phyloP scores from a whole-genome alignment of 805 yeast genomes.

The Ogataea pignaliae region DNA sequence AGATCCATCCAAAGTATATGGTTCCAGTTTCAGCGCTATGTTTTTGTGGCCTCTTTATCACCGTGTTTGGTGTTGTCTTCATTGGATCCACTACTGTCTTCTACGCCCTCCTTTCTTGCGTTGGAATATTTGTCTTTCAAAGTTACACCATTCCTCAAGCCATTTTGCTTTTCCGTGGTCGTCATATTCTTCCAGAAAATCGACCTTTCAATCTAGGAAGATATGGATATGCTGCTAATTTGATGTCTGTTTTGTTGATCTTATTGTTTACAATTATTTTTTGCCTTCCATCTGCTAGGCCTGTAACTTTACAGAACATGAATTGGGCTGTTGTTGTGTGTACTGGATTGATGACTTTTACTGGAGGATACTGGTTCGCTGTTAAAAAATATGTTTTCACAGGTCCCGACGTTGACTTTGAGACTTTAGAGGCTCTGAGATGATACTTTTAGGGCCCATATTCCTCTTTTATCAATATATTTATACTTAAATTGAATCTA shows the following conservation, averaged over 20 bases:
- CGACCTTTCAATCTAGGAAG: conserved; percentile 36
- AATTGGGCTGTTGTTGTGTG: conserved; percentile 37
- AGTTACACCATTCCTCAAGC: conserved; percentile 41
- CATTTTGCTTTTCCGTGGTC: conserved; percentile 41
- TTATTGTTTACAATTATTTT: conserved; percentile 34
- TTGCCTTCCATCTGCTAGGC: conserved; percentile 37
- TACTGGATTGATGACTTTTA: conserved; percentile 12
- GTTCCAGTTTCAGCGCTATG: conserved; percentile 16
- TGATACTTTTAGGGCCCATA: too few relatives aligned
- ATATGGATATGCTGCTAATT: conserved; percentile 31
- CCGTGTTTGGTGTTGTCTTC: conserved; percentile 56
- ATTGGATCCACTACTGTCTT: conserved; percentile 40
- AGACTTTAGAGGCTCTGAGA: too few relatives aligned
- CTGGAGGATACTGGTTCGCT: conserved; percentile 3
- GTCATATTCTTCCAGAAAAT: conserved; percentile 6
- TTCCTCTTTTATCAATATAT: too few relatives aligned
- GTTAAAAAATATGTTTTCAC: conserved; percentile 7
- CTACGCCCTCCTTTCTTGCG: conserved; percentile 31
- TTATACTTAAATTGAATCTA: too few relatives aligned
- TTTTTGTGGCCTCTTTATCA: conserved; percentile 48
- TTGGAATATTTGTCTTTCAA: conserved; percentile 34
- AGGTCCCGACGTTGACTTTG: conserved; percentile 3
- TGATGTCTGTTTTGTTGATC: conserved; percentile 17
- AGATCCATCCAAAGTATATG: conserved; percentile 14
- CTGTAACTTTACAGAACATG: conserved; percentile 38